These are phyloP conservation scores for Hortaea sp. DNA, from an alignment of 2,329 filamentous ascomycete genomes.

Conservation along the genomic window DNA sequence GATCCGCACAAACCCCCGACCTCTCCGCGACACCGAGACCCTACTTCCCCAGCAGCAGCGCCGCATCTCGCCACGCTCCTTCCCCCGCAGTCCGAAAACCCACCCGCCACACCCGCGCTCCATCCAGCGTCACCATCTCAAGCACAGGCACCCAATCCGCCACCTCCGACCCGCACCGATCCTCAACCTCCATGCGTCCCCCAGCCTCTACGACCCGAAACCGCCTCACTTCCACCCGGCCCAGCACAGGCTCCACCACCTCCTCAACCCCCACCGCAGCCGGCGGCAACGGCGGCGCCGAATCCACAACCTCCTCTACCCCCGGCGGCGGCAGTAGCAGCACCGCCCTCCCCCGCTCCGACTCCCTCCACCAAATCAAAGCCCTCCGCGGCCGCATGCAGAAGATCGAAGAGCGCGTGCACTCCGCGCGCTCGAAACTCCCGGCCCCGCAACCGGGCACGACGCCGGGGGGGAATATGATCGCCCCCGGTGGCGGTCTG, in stretches of 20 bases:
- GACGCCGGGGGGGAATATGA: slow-evolving; percentile 31
- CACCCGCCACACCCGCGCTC: slow-evolving; percentile 42
- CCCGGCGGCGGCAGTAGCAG: slow-evolving; percentile 21
- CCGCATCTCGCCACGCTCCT: slow-evolving; percentile 23
- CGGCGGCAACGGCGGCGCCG: slow-evolving; percentile 18
- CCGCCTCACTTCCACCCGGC: slow-evolving; percentile 21
- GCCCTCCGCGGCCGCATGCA: slow-evolving; percentile 95
- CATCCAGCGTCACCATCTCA: slow-evolving; percentile 43
- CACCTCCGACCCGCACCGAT: slow-evolving; percentile 12
- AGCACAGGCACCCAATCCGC: slow-evolving; percentile 11
- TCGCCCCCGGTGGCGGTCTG: too few species aligned
- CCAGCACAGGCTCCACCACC: slow-evolving; percentile 9
- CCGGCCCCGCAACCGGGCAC: slow-evolving; percentile 72
- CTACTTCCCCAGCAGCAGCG: too few species aligned
- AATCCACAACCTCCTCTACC: slow-evolving; percentile 24
- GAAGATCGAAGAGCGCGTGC: slow-evolving; percentile 84
- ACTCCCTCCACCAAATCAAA: slow-evolving; percentile 84
- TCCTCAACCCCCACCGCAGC: slow-evolving; percentile 33
- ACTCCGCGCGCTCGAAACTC: slow-evolving; percentile 82
- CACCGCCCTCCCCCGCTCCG: slow-evolving; percentile 43
- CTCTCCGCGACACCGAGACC: slow-evolving; percentile 45
- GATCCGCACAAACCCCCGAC: slow-evolving; percentile 40
- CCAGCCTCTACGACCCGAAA: slow-evolving; percentile 28
- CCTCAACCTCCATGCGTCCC: slow-evolving; percentile 23
- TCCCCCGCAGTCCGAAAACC: slow-evolving; percentile 26